These are phyloP conservation scores for Hypoxylon sp. DNA, from an alignment of 2,329 filamentous ascomycete genomes.

Conservation along the genomic window DNA sequence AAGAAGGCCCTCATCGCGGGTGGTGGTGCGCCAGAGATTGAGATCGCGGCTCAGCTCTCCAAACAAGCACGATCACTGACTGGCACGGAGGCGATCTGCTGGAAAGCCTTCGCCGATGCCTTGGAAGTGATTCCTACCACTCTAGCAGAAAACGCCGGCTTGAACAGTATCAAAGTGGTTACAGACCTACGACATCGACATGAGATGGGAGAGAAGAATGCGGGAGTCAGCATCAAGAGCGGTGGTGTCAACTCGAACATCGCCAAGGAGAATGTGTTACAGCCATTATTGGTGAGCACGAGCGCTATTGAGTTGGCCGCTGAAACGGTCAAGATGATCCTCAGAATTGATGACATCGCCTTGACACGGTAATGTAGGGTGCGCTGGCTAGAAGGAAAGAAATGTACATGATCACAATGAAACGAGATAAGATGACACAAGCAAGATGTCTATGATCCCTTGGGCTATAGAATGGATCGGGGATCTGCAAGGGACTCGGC, in stretches of 20 bases:
- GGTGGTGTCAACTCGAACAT: conserved; percentile 98
- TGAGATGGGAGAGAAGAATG: conserved; percentile 94
- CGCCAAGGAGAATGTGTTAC: conserved; percentile 94
- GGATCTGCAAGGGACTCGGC: conserved; percentile 6
- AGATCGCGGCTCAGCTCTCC: conserved; percentile 89
- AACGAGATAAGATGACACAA: conserved; percentile 31
- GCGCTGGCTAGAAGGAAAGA: conserved; percentile 29
- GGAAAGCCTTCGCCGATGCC: conserved; percentile 98
- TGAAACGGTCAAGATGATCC: conserved; percentile 97
- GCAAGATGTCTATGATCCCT: conserved; percentile 26
- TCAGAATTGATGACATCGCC: conserved; percentile 77
- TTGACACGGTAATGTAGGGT: conserved; percentile 67
- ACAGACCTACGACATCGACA: conserved; percentile 95
- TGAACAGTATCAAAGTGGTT: conserved; percentile 99
- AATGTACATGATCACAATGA: conserved; percentile 44
- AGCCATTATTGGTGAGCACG: conserved; percentile 95
- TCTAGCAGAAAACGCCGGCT: conserved; percentile 94
- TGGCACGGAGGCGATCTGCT: conserved; percentile 97
- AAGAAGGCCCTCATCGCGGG: conserved; percentile 99
- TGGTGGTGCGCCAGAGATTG: conserved; percentile 95
- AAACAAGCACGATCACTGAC: conserved; percentile 86
- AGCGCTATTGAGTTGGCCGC: conserved; percentile 97
- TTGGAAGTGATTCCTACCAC: conserved; percentile 98
- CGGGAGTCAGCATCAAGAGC: conserved; percentile 97
- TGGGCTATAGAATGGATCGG: conserved; percentile 6